A percentile compares a stretch with the other conserved stretches of the same genome.
Conservation (phyloP, 306 rosid genomes). For the Cotoneaster glaucophyllus region DNA sequence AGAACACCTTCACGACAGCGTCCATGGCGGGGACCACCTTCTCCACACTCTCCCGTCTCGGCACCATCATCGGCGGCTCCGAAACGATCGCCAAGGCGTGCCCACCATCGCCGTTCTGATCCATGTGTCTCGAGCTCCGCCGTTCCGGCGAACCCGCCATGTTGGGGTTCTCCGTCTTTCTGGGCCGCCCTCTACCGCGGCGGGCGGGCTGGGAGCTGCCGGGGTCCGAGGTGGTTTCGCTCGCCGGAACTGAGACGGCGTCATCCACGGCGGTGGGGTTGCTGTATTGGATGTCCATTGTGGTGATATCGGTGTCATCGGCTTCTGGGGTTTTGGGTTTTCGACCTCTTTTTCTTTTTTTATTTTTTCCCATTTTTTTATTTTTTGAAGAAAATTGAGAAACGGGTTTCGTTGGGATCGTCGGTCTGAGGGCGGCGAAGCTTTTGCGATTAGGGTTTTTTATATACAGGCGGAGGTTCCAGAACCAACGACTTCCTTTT, state of each 20-base stretch:
- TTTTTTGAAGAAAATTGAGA: neutral
- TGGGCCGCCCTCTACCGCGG: conserved; percentile 33
- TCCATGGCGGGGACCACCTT: conserved; percentile 72
- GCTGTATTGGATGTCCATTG: conserved; percentile 14
- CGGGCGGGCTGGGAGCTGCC: conserved; percentile 18
- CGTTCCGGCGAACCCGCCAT: conserved; percentile 26
- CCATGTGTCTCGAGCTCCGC: conserved; percentile 32
- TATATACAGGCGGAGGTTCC: neutral
- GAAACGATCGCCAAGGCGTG: conserved; percentile 3
- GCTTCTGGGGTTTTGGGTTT: conserved; percentile 33
- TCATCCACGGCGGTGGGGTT: conserved; percentile 16
- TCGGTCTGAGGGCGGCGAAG: neutral
- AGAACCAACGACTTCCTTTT: neutral
- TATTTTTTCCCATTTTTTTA: conserved; percentile 31
- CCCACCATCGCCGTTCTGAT: conserved; percentile 34
- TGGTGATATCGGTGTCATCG: conserved; percentile 5
- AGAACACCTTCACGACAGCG: conserved; percentile 75
- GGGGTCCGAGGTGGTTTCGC: conserved; percentile 11
- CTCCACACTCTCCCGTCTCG: conserved; percentile 35
- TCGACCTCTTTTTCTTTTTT: conserved; percentile 45
- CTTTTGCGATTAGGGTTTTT: neutral
- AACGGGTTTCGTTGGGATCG: neutral
- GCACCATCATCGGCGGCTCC: conserved; percentile 27
- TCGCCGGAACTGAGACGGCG: conserved; percentile 16
- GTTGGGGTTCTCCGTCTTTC: conserved; percentile 27